Base-by-base conservation (phyloP, 2,329 filamentous ascomycete genomes). In the Ceratocystis huliohia region DNA sequence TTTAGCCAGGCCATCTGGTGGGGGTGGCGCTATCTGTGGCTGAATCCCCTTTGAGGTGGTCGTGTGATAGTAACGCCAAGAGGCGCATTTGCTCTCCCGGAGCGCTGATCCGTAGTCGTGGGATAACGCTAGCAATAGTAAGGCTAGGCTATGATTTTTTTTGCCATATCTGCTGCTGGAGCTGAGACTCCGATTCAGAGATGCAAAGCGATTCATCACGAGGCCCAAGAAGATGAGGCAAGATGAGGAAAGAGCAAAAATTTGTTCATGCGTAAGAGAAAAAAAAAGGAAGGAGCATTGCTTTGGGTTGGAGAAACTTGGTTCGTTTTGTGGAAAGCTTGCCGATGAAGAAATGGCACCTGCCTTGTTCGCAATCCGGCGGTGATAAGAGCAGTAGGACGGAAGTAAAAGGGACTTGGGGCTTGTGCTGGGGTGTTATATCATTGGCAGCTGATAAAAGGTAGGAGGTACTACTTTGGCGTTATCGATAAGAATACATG, bases 331-430 rank as follows among this genome's bases (percentile, higher is more conserved):
- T 57, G 53, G 53, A 17, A 28, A 28, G 22, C 13, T 4, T 41
- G 13, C 13, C 37, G 13, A 41, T 13, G 37, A 41, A 41, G 37
- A 41, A 41, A 41, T 41, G 37, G 37, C 37, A 41, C 10, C 25
- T 50, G 20, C 48, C n/a, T 20, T 41, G 37, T 41, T 41, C 53
- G 64, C 50, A 41, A 65, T 45, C 53, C 53, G 64, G 53, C 64
- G 64, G 64, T 30, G 65, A 66, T 66, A 63, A 63, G 59, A 44
- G n/a, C 33, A 57, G 30, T 22, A 30, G 22, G 37, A 41, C 46
- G 59, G 59, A 22, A 22, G 41, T 45, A 64, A 25, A 63, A 37
- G 17, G 61, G 41, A 64, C 44, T 64, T 64, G 17, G 61, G 20
- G 37, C 25, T 64, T 53, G 46, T 20, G 41, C 28, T 13, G 7